phyloP scores from a whole-genome alignment of 1,284 basidiomycete genomes.

The Pseudozyma sp. region DNA sequence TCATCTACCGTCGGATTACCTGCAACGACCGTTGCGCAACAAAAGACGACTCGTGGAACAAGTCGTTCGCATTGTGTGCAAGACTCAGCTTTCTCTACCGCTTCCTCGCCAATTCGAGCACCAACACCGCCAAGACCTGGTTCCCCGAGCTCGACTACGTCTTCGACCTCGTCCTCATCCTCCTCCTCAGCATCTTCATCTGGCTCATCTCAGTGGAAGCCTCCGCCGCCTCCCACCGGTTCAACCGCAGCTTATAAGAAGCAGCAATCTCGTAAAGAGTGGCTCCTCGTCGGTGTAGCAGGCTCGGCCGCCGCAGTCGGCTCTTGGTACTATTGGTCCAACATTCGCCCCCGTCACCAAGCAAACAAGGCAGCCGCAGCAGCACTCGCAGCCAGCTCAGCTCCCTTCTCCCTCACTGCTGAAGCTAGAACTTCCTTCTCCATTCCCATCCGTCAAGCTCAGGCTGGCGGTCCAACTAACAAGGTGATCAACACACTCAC shows the following conservation, averaged over 20 bases:
- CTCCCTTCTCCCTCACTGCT: constrained; percentile 52
- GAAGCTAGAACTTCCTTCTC: constrained; percentile 55
- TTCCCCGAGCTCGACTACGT: constrained; percentile 13
- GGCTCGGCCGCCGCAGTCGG: constrained; percentile 64
- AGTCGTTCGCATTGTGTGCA: constrained; percentile 3
- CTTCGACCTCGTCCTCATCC: constrained; percentile 21
- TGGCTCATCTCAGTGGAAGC: constrained; percentile 42
- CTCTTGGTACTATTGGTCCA: constrained; percentile 66
- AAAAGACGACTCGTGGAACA: neutral
- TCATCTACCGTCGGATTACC: constrained; percentile 12
- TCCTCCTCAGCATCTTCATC: constrained; percentile 32
- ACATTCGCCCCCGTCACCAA: constrained; percentile 51
- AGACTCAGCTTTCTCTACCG: constrained; percentile 20
- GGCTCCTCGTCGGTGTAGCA: constrained; percentile 65
- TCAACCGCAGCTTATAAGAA: constrained; percentile 51
- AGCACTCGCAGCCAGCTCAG: constrained; percentile 34
- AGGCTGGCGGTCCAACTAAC: constrained; percentile 47
- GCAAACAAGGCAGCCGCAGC: constrained; percentile 37
- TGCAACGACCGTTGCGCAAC: constrained; percentile 6
- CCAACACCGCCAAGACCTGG: constrained; percentile 7
- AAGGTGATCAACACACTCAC: constrained; percentile 64
- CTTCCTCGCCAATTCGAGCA: constrained; percentile 9
- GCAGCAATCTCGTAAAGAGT: constrained; percentile 59
- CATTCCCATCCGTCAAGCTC: constrained; percentile 53
- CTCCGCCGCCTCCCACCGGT: constrained; percentile 38